These are phyloP conservation scores for Backusella parvicylindrica DNA, from an alignment of 192 early-diverging fungal species.

Conservation along the genomic window DNA sequence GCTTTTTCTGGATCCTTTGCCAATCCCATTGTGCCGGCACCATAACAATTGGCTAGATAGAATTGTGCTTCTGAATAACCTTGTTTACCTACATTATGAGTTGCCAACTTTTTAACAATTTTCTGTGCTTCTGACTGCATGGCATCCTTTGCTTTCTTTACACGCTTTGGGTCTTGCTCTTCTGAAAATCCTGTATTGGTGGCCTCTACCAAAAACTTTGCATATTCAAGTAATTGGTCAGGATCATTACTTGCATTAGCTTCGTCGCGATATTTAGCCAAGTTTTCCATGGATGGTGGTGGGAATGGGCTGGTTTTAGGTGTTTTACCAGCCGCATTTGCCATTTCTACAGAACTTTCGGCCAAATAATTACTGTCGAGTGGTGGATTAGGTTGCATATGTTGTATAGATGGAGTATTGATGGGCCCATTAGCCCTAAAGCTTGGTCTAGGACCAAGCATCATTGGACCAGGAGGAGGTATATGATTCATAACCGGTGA, in stretches of 20 bases:
- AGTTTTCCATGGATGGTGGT: slow-evolving; percentile 36
- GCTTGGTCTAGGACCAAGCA: background rate
- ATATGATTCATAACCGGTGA: background rate
- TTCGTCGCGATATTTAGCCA: slow-evolving; percentile 40
- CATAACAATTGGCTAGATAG: slow-evolving; percentile 89
- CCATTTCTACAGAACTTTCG: slow-evolving; percentile 23
- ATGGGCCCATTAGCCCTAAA: background rate
- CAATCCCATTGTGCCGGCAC: slow-evolving; percentile 78
- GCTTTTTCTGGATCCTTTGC: slow-evolving; percentile 84
- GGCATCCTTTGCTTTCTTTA: slow-evolving; percentile 66
- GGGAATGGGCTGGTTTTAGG: slow-evolving; percentile 21
- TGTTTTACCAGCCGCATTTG: slow-evolving; percentile 9
- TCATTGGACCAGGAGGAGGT: background rate
- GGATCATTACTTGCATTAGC: slow-evolving; percentile 68
- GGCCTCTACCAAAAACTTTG: slow-evolving; percentile 79
- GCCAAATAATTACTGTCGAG: slow-evolving; percentile 18
- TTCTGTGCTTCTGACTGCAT: slow-evolving; percentile 84
- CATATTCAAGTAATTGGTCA: slow-evolving; percentile 76
- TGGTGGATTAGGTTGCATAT: background rate
- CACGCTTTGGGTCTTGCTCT: slow-evolving; percentile 65
- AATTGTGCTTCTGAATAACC: slow-evolving; percentile 91
- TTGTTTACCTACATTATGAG: slow-evolving; percentile 68
- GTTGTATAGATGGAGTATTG: background rate
- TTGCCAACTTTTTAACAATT: slow-evolving; percentile 82
- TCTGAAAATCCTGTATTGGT: slow-evolving; percentile 59